These are phyloP conservation scores for Penicillium coffeae DNA, from an alignment of 495 filamentous ascomycete genomes.

Conservation along the genomic window DNA sequence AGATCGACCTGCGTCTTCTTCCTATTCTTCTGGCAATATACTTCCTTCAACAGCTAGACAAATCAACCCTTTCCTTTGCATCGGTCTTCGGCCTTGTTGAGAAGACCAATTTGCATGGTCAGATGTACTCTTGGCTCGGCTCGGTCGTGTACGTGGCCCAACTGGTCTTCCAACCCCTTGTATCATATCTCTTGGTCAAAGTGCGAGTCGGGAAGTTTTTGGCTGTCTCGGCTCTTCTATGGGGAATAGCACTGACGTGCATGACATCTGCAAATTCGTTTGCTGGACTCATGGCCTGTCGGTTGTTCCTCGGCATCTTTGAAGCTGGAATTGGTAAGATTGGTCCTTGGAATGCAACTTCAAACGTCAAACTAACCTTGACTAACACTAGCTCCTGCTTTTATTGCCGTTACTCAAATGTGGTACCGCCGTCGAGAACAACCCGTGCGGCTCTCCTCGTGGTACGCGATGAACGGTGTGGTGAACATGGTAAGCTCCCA, in stretches of 20 bases:
- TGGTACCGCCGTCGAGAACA: constrained; percentile 61
- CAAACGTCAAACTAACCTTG: background rate
- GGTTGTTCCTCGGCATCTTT: constrained; percentile 61
- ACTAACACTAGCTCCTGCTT: constrained; percentile 47
- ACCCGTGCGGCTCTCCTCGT: constrained; percentile 53
- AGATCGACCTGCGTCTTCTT: constrained; percentile 53
- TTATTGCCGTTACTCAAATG: constrained; percentile 59
- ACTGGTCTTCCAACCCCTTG: constrained; percentile 41
- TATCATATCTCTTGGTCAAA: constrained; percentile 38
- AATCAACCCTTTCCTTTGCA: constrained; percentile 54
- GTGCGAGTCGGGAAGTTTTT: constrained; percentile 50
- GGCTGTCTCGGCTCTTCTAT: constrained; percentile 53
- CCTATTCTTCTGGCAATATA: constrained; percentile 45
- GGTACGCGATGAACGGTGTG: constrained; percentile 59
- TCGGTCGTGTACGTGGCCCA: constrained; percentile 50
- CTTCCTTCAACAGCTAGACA: constrained; percentile 54
- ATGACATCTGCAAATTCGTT: constrained; percentile 57
- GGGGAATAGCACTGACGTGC: constrained; percentile 53
- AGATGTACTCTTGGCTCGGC: constrained; percentile 52
- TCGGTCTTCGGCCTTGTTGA: constrained; percentile 47
- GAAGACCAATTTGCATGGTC: constrained; percentile 41
- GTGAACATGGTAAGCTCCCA: constrained; percentile 47
- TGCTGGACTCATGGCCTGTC: constrained; percentile 49
- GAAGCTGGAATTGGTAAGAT: constrained; percentile 49
- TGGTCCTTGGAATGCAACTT: constrained; percentile 5